Base-by-base conservation (phyloP, 1,139 yeast species). In the Candida dubliniensis region DNA sequence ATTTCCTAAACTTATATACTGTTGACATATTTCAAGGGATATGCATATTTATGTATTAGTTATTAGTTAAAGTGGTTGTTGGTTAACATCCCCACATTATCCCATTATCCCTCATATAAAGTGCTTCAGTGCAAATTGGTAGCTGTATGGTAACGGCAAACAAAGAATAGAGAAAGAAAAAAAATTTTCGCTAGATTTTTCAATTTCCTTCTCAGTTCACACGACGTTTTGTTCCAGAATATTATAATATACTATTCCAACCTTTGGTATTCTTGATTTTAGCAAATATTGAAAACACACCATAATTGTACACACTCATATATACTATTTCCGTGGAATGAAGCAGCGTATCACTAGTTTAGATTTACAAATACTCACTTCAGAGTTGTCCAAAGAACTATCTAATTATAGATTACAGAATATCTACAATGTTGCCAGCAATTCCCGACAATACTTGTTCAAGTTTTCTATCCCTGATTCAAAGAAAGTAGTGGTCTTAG, bases 261-360 rank as follows among this genome's bases (percentile, higher is more conserved):
- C 23, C 23, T 18, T 18, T 3, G 23, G 3, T 18, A 18, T 18
- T 18, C 23, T 18, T 3, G 23, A 18, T 3, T 18, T 5, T 18
- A 18, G 5, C 5, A 18, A 18, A 18, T 27, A 27, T 10, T 27
- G 30, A 27, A 27, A 27, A 3, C 30, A 27, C 7, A 3, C 7
- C n/a, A n/a, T 18, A 3, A 3, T 18, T 4, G 3, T 18, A 18
- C 23, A 18, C 23, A 18, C 5, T 18, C 23, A 18, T 18, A 18
- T 18, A 18, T 18, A 18, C 23, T 18, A 18, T 18, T 18, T 18
- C 5, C 5, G 23, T 18, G 1, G 13, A 84, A 44, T 77, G 81
- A 47, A 91, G 84, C 98, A 91, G 76, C 78, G 97, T 64, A 79
- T 90, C 50, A 84, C 93, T 11, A 85, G 95, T 2, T 71, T 91